Percentiles rank a stretch among this genome's conserved stretches.
These are phyloP conservation scores for Ophioceras dolichostomum DNA, from an alignment of 2,329 filamentous ascomycete genomes.

Conservation along the genomic window DNA sequence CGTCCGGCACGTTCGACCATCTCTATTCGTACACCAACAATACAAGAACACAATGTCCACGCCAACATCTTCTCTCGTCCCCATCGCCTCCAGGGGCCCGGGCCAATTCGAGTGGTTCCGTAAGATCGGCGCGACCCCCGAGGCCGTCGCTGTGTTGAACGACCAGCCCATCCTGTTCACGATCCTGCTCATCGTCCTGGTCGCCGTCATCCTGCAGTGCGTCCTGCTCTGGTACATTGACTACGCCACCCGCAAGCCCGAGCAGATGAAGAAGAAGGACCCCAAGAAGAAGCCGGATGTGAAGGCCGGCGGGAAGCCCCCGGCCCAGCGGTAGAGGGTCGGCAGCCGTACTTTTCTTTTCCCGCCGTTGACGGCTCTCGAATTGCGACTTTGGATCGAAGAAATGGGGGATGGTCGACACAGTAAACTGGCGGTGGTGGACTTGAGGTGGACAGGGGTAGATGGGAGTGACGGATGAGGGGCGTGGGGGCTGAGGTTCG, in stretches of 20 bases:
- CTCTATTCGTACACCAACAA: neutral
- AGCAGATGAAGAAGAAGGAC: conserved; percentile 45
- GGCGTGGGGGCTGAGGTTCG: too few relatives aligned
- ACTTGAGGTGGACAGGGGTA: too few relatives aligned
- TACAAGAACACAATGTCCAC: neutral
- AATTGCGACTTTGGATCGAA: too few relatives aligned
- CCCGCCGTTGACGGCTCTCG: too few relatives aligned
- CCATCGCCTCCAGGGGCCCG: conserved; percentile 6
- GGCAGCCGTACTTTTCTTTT: too few relatives aligned
- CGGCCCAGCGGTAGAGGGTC: conserved; percentile 9
- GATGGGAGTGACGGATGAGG: too few relatives aligned
- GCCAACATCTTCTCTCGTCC: too few relatives aligned
- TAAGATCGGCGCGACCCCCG: conserved; percentile 42
- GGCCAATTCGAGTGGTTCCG: conserved; percentile 45
- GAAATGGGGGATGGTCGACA: too few relatives aligned
- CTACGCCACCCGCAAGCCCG: conserved; percentile 46
- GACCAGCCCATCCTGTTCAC: conserved; percentile 48
- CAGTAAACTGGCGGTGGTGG: too few relatives aligned
- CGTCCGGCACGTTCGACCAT: conserved; percentile 3
- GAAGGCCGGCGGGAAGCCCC: conserved; percentile 2
- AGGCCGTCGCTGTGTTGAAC: conserved; percentile 47
- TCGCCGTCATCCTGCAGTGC: conserved; percentile 32
- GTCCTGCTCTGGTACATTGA: conserved; percentile 45
- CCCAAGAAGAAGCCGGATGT: conserved; percentile 20
- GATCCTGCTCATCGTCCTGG: conserved; percentile 40